Evolutionary conservation across 2,329 filamentous ascomycete species (phyloP).

Genomic region (Chaetomium globosum): DNA sequence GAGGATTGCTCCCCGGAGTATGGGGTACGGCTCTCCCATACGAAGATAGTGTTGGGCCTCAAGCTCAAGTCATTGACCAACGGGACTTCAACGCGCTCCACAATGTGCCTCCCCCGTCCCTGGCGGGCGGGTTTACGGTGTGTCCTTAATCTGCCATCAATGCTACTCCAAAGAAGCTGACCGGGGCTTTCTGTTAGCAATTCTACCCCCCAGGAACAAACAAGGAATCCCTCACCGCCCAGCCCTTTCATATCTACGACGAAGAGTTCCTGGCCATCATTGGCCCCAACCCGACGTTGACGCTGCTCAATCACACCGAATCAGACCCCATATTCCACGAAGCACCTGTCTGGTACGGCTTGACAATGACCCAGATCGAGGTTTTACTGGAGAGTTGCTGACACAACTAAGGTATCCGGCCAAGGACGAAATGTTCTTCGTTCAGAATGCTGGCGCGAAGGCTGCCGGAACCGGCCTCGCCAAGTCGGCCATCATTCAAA

Average conservation of each 20-base stretch:
- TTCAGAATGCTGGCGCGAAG: constrained; percentile 53
- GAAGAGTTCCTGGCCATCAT: constrained; percentile 55
- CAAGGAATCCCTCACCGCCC: constrained; percentile 43
- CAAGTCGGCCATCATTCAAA: constrained; percentile 55
- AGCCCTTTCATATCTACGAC: constrained; percentile 55
- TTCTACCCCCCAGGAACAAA: constrained; percentile 52
- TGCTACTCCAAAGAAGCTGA: constrained; percentile 31
- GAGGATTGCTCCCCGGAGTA: background rate
- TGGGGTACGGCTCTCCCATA: background rate
- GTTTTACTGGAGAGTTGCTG: background rate
- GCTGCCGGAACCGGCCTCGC: constrained; percentile 54
- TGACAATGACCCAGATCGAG: constrained; percentile 16
- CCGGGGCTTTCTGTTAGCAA: constrained; percentile 24
- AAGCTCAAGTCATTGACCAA: constrained; percentile 50
- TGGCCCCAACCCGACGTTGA: constrained; percentile 52
- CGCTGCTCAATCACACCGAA: constrained; percentile 51
- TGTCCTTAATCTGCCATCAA: background rate
- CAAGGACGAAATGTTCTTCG: constrained; percentile 58
- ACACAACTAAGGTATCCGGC: constrained; percentile 33
- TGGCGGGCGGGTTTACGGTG: constrained; percentile 45
- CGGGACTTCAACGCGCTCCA: constrained; percentile 49
- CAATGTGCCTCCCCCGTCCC: constrained; percentile 44
- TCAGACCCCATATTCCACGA: constrained; percentile 57
- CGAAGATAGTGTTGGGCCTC: constrained; percentile 20
- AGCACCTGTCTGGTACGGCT: constrained; percentile 55